Evolutionary conservation across 192 early-diverging fungal genomes (phyloP), one percentile per base, ranked within the genome.

Genomic region (Mortierella claussenii): DNA sequence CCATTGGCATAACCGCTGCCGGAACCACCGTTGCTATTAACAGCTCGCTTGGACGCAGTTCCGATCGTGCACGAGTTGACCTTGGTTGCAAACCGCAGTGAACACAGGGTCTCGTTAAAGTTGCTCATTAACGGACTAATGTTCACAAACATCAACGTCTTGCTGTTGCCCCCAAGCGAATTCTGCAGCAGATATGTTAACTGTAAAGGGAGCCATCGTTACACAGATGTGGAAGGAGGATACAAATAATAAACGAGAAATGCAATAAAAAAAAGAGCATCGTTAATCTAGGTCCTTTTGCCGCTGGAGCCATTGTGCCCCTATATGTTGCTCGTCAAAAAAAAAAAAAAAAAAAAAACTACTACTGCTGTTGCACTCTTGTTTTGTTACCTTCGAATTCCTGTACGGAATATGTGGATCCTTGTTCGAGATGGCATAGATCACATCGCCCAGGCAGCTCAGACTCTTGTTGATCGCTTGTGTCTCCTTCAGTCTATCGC

Each of bases 141-240:
- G 55, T 97, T 97, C 17, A 99, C 97, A 91, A 99, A 97, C 97
- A 99, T 99, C 20, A 98, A 85, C 11, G 96, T 97, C 80, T 99
- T 99, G 71, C 91, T 92, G 65, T 97, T 98, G 18, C 97, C 97
- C 40, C 93, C 92, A 13, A 92, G 61, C 1, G 85, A 90, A 65
- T 92, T 88, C 70, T 92, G 85, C 7, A 90, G 67, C 67, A 92
- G 63, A 60, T 92, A 93, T 0, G 89, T 90, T n/a, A 91, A 50
- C 79, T 88, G 80, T 23, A 37, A 4, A 64, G 18, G 50, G n/a
- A n/a, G 69, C 33, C n/a, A n/a, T n/a, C n/a, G n/a, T n/a, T n/a
- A n/a, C n/a, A n/a, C n/a, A n/a, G n/a, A n/a, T n/a, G n/a, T n/a
- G n/a, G n/a, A n/a, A n/a, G n/a, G n/a, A n/a, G n/a, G n/a, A n/a